Percentiles rank a stretch among this genome's conserved stretches.
Evolutionary conservation across 805 yeast species (phyloP).

Genomic region (Metschnikowia colocasiae): DNA sequence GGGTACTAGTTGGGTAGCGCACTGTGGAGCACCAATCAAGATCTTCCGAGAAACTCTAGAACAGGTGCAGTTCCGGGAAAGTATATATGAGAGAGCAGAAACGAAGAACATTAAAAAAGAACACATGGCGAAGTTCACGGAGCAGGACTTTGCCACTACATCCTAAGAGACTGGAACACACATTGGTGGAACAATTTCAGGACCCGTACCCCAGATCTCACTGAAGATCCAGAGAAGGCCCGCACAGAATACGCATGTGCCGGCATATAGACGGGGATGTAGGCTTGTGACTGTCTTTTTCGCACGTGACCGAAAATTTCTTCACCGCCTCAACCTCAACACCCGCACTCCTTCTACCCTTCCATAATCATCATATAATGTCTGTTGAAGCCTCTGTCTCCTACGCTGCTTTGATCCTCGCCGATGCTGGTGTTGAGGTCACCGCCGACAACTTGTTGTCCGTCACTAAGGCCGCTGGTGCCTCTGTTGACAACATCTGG

Average conservation of each 20-base stretch:
- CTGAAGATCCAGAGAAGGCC: no score
- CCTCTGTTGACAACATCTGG: conserved; percentile 77
- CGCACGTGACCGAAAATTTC: conserved; percentile 16
- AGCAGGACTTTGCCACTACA: no score
- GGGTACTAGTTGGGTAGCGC: background rate
- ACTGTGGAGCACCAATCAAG: background rate
- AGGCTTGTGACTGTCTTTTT: conserved; percentile 13
- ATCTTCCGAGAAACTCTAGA: background rate
- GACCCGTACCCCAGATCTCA: no score
- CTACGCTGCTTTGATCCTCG: conserved; percentile 97
- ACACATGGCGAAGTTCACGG: no score
- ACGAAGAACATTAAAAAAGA: no score
- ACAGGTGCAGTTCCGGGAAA: no score
- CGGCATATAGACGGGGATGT: no score
- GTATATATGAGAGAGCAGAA: no score
- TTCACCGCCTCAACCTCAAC: conserved; percentile 4
- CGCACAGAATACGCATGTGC: no score
- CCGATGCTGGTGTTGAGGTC: conserved; percentile 95
- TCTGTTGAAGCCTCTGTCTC: conserved; percentile 90
- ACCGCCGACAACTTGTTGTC: conserved; percentile 79
- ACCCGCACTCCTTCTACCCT: background rate
- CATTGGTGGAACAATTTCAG: no score
- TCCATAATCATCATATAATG: conserved; percentile 43
- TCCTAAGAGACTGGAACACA: no score
- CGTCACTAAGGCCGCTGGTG: conserved; percentile 78